Evolutionary conservation across 228 moss, liverwort and hornwort species (phyloP).

Genomic region (Sphagnum fallax): DNA sequence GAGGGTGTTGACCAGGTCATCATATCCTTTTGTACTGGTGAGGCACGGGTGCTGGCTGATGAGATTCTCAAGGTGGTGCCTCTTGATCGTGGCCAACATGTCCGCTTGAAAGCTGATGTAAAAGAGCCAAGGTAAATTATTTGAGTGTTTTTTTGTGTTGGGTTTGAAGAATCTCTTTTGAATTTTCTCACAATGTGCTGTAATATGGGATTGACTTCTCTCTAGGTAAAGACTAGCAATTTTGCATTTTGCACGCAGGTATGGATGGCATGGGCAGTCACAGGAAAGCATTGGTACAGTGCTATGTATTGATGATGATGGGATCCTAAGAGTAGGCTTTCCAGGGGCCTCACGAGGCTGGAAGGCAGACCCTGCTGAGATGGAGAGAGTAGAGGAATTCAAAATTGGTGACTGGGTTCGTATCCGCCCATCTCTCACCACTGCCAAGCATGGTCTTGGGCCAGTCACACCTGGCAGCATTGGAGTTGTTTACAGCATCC

Average conservation of each 20-base stretch:
- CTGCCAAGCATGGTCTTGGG: conserved; percentile 39
- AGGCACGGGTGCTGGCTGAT: conserved; percentile 28
- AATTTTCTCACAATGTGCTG: no score
- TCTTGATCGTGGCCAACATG: conserved; percentile 36
- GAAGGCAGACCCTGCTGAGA: conserved; percentile 39
- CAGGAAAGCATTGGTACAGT: conserved; percentile 37
- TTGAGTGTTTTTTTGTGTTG: no score
- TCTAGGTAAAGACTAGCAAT: no score
- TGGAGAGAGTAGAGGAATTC: conserved; percentile 40
- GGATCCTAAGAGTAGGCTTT: conserved; percentile 35
- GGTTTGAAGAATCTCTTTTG: no score
- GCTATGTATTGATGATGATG: conserved; percentile 38
- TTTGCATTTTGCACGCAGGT: conserved; percentile 9
- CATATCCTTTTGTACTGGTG: conserved; percentile 33
- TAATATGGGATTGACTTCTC: no score
- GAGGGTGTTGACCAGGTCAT: conserved; percentile 24
- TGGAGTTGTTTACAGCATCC: conserved; percentile 39
- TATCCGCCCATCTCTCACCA: conserved; percentile 33
- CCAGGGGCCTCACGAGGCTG: conserved; percentile 40
- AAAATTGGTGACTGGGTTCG: conserved; percentile 42
- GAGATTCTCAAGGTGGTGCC: conserved; percentile 37
- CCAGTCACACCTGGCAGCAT: conserved; percentile 41
- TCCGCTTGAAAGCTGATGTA: conserved; percentile 33
- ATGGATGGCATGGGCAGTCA: conserved; percentile 39
- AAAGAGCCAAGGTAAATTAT: conserved; percentile 29